A percentile compares a stretch with the other conserved stretches of the same genome.
Conservation (phyloP, 2,329 filamentous ascomycete species). For the Epichloe coenophiala region DNA sequence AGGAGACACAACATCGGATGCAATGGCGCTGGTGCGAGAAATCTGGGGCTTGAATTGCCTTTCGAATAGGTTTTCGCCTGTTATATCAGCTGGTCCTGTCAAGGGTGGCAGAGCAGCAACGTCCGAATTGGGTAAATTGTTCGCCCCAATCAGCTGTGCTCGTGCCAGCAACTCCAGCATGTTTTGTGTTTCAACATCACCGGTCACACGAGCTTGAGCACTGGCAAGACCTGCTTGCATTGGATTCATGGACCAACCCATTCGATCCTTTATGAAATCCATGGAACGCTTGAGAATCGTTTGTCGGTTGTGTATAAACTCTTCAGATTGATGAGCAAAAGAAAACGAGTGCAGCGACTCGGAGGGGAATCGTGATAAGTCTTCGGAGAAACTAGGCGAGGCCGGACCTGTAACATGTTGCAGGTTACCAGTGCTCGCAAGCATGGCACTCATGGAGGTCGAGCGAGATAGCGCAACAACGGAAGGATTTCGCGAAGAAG, state of each 20-base stretch:
- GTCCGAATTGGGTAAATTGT: conserved; percentile 41
- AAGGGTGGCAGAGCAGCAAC: conserved; percentile 42
- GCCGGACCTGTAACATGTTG: conserved; percentile 47
- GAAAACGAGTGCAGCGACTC: conserved; percentile 98
- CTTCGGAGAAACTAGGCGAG: conserved; percentile 72
- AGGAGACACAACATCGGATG: conserved; percentile 22
- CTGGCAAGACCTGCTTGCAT: conserved; percentile 64
- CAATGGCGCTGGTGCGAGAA: conserved; percentile 34
- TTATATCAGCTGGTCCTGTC: conserved; percentile 64
- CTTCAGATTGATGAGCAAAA: conserved; percentile 89
- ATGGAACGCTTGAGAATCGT: conserved; percentile 87
- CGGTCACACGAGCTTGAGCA: conserved; percentile 68
- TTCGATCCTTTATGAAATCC: conserved; percentile 89
- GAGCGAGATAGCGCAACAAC: conserved; percentile 48
- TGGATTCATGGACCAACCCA: conserved; percentile 58
- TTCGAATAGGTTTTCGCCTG: conserved; percentile 73
- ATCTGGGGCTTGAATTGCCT: conserved; percentile 53
- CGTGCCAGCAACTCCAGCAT: conserved; percentile 81
- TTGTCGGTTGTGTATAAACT: conserved; percentile 80
- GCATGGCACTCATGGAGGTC: conserved; percentile 55
- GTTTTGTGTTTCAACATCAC: conserved; percentile 75
- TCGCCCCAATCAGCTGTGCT: conserved; percentile 63
- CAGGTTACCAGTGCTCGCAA: conserved; percentile 41
- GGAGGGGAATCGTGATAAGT: conserved; percentile 81
- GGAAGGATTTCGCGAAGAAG: conserved; percentile 48